Percentiles rank a stretch among this genome's conserved stretches.
These are phyloP conservation scores for Dictyophora rubrovolvata DNA, from an alignment of 768 basidiomycete species.

Conservation along the genomic window DNA sequence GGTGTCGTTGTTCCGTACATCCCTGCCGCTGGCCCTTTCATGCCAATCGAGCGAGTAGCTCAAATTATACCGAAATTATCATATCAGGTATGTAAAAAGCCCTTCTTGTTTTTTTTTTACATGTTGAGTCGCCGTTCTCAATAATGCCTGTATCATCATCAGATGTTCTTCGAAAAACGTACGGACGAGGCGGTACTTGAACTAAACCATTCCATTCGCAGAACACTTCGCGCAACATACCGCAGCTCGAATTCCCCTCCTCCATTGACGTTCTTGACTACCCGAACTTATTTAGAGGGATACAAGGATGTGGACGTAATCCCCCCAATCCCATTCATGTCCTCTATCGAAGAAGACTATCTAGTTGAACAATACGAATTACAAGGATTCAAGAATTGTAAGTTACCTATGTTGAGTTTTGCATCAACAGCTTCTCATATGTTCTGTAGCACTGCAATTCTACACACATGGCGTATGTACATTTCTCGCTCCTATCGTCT, in stretches of 20 bases:
- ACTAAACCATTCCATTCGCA: slow-evolving; percentile 44
- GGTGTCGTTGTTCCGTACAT: slow-evolving; percentile 60
- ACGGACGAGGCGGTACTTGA: slow-evolving; percentile 41
- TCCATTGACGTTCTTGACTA: slow-evolving; percentile 42
- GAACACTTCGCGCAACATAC: slow-evolving; percentile 47
- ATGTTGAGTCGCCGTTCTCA: not conserved
- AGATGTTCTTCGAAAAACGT: slow-evolving; percentile 47
- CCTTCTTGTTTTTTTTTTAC: not conserved
- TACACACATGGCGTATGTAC: slow-evolving; percentile 44
- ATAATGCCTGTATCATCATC: slow-evolving; percentile 15
- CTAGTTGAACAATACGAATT: slow-evolving; percentile 50
- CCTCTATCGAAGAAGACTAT: slow-evolving; percentile 55
- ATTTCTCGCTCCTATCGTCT: not conserved
- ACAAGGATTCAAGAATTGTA: slow-evolving; percentile 55
- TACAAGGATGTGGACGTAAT: slow-evolving; percentile 46
- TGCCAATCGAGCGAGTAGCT: slow-evolving; percentile 34
- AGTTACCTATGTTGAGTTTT: slow-evolving; percentile 16
- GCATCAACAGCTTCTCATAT: not conserved
- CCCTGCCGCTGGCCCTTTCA: slow-evolving; percentile 38
- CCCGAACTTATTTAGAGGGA: slow-evolving; percentile 39
- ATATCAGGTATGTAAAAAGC: slow-evolving; percentile 25
- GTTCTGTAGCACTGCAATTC: slow-evolving; percentile 46
- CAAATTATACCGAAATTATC: slow-evolving; percentile 39
- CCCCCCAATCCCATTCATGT: slow-evolving; percentile 51
- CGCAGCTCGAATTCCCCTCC: slow-evolving; percentile 45